phyloP scores from a whole-genome alignment of 768 basidiomycete species.

The Tulasnella calospora region DNA sequence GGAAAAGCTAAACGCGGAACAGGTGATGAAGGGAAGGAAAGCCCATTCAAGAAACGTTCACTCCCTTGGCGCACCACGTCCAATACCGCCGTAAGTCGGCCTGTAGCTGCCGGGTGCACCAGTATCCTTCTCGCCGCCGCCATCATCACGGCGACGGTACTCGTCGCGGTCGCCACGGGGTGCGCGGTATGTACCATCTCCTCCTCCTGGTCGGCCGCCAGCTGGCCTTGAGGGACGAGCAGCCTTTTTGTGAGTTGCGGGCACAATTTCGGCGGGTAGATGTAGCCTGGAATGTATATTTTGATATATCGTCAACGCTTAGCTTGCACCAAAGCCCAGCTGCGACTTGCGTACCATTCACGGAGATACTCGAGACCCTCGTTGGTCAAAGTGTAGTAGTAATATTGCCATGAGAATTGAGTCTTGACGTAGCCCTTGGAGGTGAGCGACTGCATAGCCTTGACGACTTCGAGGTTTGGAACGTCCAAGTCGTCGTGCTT shows the following conservation, averaged over 20 bases:
- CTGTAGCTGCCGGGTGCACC: constrained; percentile 84
- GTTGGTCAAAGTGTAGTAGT: constrained; percentile 95
- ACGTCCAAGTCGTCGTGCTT: constrained; percentile 86
- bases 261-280: constrained; percentile 93
- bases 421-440: constrained; percentile 91
- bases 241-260: constrained; percentile 95
- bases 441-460: constrained; percentile 63
- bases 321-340: background rate
- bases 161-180: constrained; percentile 78
- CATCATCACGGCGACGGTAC: constrained; percentile 59
- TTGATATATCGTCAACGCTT: background rate
- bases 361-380: constrained; percentile 97
- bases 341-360: constrained; percentile 56
- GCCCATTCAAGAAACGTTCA: constrained; percentile 32
- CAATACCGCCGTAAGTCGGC: constrained; percentile 84
- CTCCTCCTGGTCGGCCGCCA: constrained; percentile 50
- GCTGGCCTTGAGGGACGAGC: constrained; percentile 76
- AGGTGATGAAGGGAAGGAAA: background rate
- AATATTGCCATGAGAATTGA: constrained; percentile 99
- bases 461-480: constrained; percentile 65
- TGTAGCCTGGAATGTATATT: constrained; percentile 64
- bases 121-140: constrained; percentile 65
- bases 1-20: background rate
- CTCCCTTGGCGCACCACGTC: constrained; percentile 78
- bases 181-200: constrained; percentile 74